Evolutionary conservation across 2,329 filamentous ascomycete species (phyloP), one percentile per base, ranked within the genome.

Genomic region (Aspergillus ochraceoroseus): DNA sequence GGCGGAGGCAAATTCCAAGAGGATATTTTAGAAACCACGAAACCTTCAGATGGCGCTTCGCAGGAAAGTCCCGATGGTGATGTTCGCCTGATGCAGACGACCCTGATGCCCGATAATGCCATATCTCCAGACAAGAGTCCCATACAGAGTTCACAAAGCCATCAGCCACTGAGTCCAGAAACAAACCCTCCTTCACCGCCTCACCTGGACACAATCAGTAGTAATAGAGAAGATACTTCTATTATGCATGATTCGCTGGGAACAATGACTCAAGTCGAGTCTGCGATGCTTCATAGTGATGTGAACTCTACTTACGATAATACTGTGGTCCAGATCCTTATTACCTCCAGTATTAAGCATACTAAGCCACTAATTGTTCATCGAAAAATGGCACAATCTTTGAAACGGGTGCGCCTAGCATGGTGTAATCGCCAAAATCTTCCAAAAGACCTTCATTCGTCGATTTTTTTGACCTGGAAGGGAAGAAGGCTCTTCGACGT

Each of bases 401-500:
- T 95, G 4, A 75, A 76, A 45, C 70, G 83, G 41, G 77, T 89
- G 4, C 76, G 82, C 28, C 61, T 77, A 25, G 77, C 76, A 8
- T 95, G 87, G 85, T 78, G 83, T 52, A 65, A 70, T 8, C 72
- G 73, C 38, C 82, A 89, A 56, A 62, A 61, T 1, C 74, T 79
- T 32, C 62, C 68, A 1, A 63, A 68, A 2, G 68, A 74, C 2
- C 59, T 73, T 15, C 64, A 72, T 2, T 66, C 73, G 3, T 67
- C 71, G 1, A 68, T 94, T 12, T 83, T 92, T 53, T 73, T 96
- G 40, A 92, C 86, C 0, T 95, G 86, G 82, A 82, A 81, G 48
- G 75, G 78, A 17, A 78, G 77, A 43, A 77, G 79, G 44, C 65
- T 95, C 2, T 95, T 84, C 58, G 79, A 85, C 49, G 75, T 77